phyloP scores from a whole-genome alignment of 1,139 yeast species.

The Pneumocystis sp. region DNA sequence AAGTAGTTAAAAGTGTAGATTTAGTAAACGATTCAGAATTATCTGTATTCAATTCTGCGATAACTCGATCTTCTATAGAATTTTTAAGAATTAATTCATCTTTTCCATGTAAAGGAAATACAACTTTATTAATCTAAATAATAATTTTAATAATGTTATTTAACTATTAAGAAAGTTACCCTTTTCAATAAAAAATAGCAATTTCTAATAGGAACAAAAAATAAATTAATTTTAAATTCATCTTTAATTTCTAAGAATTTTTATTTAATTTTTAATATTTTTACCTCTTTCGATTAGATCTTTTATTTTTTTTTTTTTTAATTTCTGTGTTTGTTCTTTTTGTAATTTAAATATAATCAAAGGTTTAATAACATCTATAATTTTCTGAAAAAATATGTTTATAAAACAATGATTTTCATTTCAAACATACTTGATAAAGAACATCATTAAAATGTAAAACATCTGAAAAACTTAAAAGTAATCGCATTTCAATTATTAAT shows the following conservation, averaged over 20 bases:
- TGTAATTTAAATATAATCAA: conserved; percentile 6
- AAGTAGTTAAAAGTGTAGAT: neutral
- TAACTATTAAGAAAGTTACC: neutral
- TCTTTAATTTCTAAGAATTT: neutral
- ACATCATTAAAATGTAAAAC: conserved; percentile 1
- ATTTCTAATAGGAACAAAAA: neutral
- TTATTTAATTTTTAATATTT: neutral
- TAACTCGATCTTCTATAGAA: neutral
- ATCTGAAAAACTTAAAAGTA: neutral
- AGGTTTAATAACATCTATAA: conserved; percentile 2
- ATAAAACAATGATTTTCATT: neutral
- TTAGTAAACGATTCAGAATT: neutral
- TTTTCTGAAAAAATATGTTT: neutral
- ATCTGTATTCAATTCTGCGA: neutral
- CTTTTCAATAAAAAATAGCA: neutral
- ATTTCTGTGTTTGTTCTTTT: conserved; percentile 5
- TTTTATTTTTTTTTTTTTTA: neutral
- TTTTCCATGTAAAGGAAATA: neutral
- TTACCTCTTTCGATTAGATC: conserved; percentile 5
- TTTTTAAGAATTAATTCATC: neutral
- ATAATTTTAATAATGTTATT: neutral
- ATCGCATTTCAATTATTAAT: conserved; percentile 5
- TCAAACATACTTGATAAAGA: neutral
- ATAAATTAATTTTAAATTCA: conserved; percentile 6
- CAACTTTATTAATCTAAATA: neutral